These are phyloP conservation scores for Ogataea trehaloabstinens DNA, from an alignment of 805 yeast species.

Conservation along the genomic window DNA sequence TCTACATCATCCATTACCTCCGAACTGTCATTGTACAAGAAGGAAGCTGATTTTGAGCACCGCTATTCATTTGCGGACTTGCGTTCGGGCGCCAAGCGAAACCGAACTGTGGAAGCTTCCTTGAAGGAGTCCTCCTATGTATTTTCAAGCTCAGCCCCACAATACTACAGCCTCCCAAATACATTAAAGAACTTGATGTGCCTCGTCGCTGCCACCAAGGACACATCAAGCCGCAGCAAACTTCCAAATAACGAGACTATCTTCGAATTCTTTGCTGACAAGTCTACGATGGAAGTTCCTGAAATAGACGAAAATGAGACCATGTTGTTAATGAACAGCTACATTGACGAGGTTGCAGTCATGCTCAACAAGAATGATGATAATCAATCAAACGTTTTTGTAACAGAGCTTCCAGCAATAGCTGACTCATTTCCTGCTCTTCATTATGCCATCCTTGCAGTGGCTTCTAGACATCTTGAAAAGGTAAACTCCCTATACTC, in stretches of 20 bases:
- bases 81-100: constrained; percentile 7
- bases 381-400: constrained; percentile 33
- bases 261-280: constrained; percentile 28
- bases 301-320: constrained; percentile 32
- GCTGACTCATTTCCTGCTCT: constrained; percentile 34
- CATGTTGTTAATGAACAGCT: constrained; percentile 31
- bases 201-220: constrained; percentile 33
- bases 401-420: constrained; percentile 34
- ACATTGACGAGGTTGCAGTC: constrained; percentile 37
- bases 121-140: constrained; percentile 10
- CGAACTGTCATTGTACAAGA: constrained; percentile 18
- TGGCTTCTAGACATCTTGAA: constrained; percentile 29
- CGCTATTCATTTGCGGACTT: constrained; percentile 21
- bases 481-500: constrained; percentile 15
- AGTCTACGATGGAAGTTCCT: constrained; percentile 22
- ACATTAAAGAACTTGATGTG: constrained; percentile 41
- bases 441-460: constrained; percentile 27
- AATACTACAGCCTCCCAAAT: constrained; percentile 30
- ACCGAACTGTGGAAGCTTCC: constrained; percentile 4
- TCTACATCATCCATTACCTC: constrained; percentile 20
- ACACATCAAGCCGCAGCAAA: constrained; percentile 10
- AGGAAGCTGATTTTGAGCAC: constrained; percentile 24
- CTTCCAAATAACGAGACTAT: constrained; percentile 25
- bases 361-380: constrained; percentile 18
- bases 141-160: constrained; percentile 7